Evolutionary conservation across 2,329 filamentous ascomycete genomes (phyloP), one percentile per base, ranked within the genome.

Genomic region (Fusarium guadeloupense): DNA sequence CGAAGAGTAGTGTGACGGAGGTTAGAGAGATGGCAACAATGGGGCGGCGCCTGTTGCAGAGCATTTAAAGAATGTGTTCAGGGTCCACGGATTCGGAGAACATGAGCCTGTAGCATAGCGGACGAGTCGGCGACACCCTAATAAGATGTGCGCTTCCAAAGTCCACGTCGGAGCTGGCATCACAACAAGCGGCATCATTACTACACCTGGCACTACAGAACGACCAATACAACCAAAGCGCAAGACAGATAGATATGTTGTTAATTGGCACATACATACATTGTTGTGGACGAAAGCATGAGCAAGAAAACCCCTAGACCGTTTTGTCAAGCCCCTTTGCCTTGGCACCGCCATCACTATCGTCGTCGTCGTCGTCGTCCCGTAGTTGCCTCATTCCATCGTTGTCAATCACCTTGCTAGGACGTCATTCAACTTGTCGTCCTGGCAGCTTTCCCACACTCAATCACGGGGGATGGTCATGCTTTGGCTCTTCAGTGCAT

Each of bases 1-100:
- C 16, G 75, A 80, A 57, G 79, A 83, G 60, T 78, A 65, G 55
- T 16, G 6, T 9, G 19, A 20, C n/a, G 9, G 26, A 33, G 34
- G 16, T 34, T 6, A 28, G 26, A 12, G 20, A 9, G 19, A 30
- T 10, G 16, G 23, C 30, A 21, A 21, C 3, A 38, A 33, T 17
- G 19, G 23, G 40, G 20, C n/a, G n/a, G n/a, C n/a, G n/a, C n/a
- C n/a, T n/a, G n/a, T n/a, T n/a, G n/a, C n/a, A n/a, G 40, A 25
- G 17, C 5, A 16, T 19, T n/a, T 31, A 16, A 10, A 23, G n/a
- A 10, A 59, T 45, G 21, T 44, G 16, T 21, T 25, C 45, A 35
- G 26, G 25, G 39, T 17, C 35, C 39, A 19, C 10, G 28, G 23
- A 31, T 9, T n/a, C 23, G 43, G 41, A 20, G 33, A 42, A 43